Evolutionary conservation across 2,329 filamentous ascomycete genomes (phyloP).

Genomic region (Penicillium griseofulvum): DNA sequence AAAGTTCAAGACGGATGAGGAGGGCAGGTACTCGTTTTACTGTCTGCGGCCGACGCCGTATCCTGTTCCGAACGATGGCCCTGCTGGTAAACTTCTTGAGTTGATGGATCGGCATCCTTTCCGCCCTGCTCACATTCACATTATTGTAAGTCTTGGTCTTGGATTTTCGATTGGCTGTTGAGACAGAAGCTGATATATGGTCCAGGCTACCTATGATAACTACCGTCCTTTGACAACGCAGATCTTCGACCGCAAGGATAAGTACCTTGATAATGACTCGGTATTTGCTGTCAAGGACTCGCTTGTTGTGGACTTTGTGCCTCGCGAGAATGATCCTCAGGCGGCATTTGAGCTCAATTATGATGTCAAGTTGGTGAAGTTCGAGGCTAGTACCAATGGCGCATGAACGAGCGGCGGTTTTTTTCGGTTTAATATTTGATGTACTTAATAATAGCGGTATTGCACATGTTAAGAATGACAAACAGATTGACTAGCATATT

Average conservation of each 20-base stretch:
- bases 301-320: conserved; percentile 57
- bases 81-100: conserved; percentile 57
- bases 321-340: conserved; percentile 51
- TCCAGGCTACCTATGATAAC: conserved; percentile 53
- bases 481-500: background rate
- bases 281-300: conserved; percentile 62
- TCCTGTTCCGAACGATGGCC: conserved; percentile 56
- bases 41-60: conserved; percentile 61
- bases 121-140: conserved; percentile 63
- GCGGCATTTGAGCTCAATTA: conserved; percentile 56
- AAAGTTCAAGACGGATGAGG: conserved; percentile 64
- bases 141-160: conserved; percentile 47
- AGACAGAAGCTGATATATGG: background rate
- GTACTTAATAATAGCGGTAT: conserved; percentile 3
- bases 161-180: background rate
- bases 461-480: background rate
- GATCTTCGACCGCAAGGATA: conserved; percentile 68
- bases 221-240: conserved; percentile 73
- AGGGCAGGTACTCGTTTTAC: conserved; percentile 64
- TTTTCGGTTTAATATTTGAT: background rate
- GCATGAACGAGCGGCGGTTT: conserved; percentile 5
- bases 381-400: conserved; percentile 4
- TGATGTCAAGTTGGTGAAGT: conserved; percentile 48
- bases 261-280: conserved; percentile 59
- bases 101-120: conserved; percentile 61